phyloP scores from a whole-genome alignment of 2,329 filamentous ascomycete genomes.

The Phialophora verrucosa region DNA sequence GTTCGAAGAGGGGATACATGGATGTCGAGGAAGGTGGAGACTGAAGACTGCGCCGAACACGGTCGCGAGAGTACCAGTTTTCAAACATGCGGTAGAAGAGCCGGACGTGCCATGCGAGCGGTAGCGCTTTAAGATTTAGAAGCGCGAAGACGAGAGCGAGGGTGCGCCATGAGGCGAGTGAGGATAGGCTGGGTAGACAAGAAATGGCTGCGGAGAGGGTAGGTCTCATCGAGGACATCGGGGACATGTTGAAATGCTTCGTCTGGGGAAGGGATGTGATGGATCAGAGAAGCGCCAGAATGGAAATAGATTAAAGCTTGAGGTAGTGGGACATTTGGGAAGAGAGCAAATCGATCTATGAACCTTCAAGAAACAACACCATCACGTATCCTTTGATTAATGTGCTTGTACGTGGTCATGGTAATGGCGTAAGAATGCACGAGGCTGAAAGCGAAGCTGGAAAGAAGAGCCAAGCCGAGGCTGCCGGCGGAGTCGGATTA shows the following conservation, averaged over 20 bases:
- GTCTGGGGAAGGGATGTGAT: not conserved
- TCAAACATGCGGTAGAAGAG: slow-evolving; percentile 63
- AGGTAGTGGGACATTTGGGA: not conserved
- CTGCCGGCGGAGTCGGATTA: not conserved
- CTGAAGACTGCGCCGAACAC: slow-evolving; percentile 46
- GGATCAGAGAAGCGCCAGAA: not conserved
- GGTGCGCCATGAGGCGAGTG: slow-evolving; percentile 43
- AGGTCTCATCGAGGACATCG: not conserved
- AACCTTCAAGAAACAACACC: not conserved
- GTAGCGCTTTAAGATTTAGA: slow-evolving; percentile 75
- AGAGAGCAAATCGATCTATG: not conserved
- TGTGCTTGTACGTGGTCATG: not conserved
- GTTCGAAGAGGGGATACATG: slow-evolving; percentile 71
- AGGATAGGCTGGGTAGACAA: slow-evolving; percentile 23
- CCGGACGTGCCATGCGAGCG: slow-evolving; percentile 75
- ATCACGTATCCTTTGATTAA: not conserved
- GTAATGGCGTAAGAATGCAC: not conserved
- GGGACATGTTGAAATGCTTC: not conserved
- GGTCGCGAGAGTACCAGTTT: slow-evolving; percentile 58
- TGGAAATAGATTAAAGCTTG: not conserved
- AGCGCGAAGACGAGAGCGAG: slow-evolving; percentile 60
- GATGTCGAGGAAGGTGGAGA: not conserved
- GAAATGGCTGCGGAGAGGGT: not conserved
- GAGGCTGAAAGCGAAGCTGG: not conserved
- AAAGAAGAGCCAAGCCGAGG: not conserved